Evolutionary conservation across 2,329 filamentous ascomycete species (phyloP).

Genomic region (Colletotrichum tropicicola): DNA sequence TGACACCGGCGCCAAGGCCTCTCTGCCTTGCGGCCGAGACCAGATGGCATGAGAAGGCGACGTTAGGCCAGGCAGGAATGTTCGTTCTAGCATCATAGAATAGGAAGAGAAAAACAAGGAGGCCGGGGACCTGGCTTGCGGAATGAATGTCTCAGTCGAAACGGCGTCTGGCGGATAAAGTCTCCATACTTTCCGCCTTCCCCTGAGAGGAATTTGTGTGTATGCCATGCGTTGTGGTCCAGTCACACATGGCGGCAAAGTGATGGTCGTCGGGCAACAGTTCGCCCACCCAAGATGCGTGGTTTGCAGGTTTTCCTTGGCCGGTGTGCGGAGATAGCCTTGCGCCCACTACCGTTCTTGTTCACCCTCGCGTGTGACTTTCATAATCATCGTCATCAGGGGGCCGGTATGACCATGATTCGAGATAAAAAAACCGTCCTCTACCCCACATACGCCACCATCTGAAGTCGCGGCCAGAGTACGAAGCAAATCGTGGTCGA

Average conservation of each 20-base stretch:
- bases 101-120: neutral
- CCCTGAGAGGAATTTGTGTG: neutral
- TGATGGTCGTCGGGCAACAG: neutral
- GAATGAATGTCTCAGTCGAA: slow-evolving; percentile 23
- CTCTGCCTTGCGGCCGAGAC: slow-evolving; percentile 27
- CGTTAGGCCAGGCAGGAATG: slow-evolving; percentile 1
- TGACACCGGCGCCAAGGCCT: slow-evolving; percentile 12
- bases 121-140: slow-evolving; percentile 17
- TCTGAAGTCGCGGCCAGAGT: slow-evolving; percentile 18
- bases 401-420: neutral
- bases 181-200: slow-evolving; percentile 1
- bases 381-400: neutral
- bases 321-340: neutral
- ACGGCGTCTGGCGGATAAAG: slow-evolving; percentile 16
- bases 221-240: neutral
- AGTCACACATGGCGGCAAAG: slow-evolving; percentile 1
- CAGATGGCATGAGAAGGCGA: neutral
- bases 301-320: neutral
- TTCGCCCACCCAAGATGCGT: neutral
- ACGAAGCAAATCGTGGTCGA: slow-evolving; percentile 23
- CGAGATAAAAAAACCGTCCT: neutral
- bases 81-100: slow-evolving; percentile 20
- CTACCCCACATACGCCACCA: slow-evolving; percentile 29
- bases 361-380: neutral
- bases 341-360: neutral